Evolutionary conservation across 2,329 filamentous ascomycete genomes (phyloP).

Genomic region (Fusarium hainanense): DNA sequence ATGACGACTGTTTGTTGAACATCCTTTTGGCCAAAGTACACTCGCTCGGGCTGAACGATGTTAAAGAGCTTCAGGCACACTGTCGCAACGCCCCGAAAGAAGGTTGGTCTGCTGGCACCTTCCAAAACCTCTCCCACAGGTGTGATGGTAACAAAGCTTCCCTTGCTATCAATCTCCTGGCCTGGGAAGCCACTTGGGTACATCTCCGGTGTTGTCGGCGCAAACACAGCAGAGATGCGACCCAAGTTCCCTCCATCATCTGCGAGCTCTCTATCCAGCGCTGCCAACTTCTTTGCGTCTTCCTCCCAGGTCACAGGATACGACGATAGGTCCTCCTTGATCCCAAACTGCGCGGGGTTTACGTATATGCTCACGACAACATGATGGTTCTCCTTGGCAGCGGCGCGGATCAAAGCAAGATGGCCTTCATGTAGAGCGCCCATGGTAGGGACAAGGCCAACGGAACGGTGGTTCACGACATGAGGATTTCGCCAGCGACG

Average conservation of each 20-base stretch:
- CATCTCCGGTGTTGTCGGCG: conserved; percentile 84
- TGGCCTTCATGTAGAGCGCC: conserved; percentile 95
- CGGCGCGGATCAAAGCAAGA: conserved; percentile 83
- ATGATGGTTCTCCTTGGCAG: conserved; percentile 84
- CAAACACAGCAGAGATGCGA: conserved; percentile 84
- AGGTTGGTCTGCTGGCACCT: conserved; percentile 87
- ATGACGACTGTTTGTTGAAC: conserved; percentile 96
- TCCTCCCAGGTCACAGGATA: conserved; percentile 92
- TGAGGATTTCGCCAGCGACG: conserved; percentile 76
- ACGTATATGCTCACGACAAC: conserved; percentile 95
- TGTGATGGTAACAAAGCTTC: conserved; percentile 91
- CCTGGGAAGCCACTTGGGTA: conserved; percentile 84
- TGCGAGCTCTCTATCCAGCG: conserved; percentile 79
- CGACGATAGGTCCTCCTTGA: conserved; percentile 85
- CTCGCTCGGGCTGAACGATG: conserved; percentile 69
- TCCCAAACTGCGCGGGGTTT: conserved; percentile 95
- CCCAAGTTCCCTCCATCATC: conserved; percentile 69
- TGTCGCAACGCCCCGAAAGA: conserved; percentile 95
- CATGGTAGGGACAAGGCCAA: conserved; percentile 97
- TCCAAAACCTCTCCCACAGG: conserved; percentile 85
- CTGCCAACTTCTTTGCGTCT: conserved; percentile 75
- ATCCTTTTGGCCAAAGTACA: conserved; percentile 98
- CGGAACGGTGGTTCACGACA: conserved; percentile 72
- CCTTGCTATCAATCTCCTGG: conserved; percentile 78
- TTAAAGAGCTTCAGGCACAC: conserved; percentile 85